Evolutionary conservation across 2,329 filamentous ascomycete species (phyloP).

Genomic region (Pyricularia sp.): DNA sequence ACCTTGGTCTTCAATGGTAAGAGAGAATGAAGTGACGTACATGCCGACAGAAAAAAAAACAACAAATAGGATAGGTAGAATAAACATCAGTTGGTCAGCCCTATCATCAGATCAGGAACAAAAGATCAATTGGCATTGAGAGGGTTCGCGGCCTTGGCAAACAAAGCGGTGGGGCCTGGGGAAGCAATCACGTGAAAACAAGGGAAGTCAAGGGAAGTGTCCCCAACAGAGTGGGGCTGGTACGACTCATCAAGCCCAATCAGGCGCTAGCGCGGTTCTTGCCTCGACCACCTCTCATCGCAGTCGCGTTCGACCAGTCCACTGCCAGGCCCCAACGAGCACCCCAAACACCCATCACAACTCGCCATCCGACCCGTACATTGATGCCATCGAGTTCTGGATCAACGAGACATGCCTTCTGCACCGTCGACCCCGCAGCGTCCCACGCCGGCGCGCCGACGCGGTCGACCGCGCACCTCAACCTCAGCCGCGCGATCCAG

Average conservation of each 20-base stretch:
- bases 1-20: background rate
- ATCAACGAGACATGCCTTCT: slow-evolving; percentile 17
- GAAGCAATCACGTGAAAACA: background rate
- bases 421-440: slow-evolving; percentile 28
- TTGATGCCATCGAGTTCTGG: background rate
- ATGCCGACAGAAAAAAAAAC: background rate
- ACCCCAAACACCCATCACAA: background rate
- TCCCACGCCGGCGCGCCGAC: slow-evolving; percentile 31
- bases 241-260: background rate
- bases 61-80: background rate
- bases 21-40: background rate
- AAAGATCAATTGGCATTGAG: background rate
- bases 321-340: slow-evolving; percentile 1
- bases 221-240: background rate
- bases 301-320: background rate
- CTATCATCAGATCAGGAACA: background rate
- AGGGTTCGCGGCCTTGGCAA: background rate
- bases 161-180: background rate
- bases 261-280: background rate
- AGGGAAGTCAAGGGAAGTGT: background rate
- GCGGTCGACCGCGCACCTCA: slow-evolving; percentile 31
- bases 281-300: slow-evolving; percentile 1
- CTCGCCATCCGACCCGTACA: background rate
- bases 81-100: background rate
- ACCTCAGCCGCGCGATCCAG: slow-evolving; percentile 22